Evolutionary conservation across 768 basidiomycete species (phyloP), one percentile per base, ranked within the genome.

Genomic region (Mycena polygramma): DNA sequence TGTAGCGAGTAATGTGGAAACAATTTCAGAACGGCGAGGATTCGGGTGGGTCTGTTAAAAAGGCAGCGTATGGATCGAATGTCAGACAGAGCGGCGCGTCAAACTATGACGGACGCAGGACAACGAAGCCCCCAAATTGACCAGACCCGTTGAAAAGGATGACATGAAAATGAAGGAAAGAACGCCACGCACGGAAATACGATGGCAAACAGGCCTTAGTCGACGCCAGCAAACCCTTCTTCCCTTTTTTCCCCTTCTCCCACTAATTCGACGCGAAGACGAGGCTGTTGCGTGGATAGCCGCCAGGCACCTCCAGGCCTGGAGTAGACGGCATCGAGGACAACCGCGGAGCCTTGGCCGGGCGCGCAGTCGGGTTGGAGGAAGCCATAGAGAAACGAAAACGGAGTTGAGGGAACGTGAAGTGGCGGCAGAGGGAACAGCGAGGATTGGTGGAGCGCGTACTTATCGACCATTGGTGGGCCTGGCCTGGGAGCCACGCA

Each of bases 241-340:
- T 49, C n/a, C n/a, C n/a, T 22, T 15, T 17, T 30, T 15, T 10
- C 22, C 36, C 7, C 4, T 24, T 7, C 10, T 58, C 66, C 66
- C 66, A 67, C 22, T 59, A 17, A 22, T 67, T 67, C 13, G 20
- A 20, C n/a, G 66, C 46, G 13, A 67, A 67, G 8, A 67, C 66
- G 58, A 45, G 39, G 57, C 66, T 63, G 48, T 69, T 53, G 26
- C 68, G 59, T 10, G 68, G 68, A 35, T 69, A 69, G 17, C 60
- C 59, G 7, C 68, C 68, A 2, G 68, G 68, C 6, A 57, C 26
- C 30, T 69, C 43, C 1, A 30, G 52, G 0, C 68, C 68, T 7
- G 68, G 67, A 19, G 45, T 69, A 7, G 60, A 62, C 26, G 60
- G 52, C 39, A 63, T 26, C 11, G 68, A 36, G 46, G 46, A 17